Conservation (phyloP, 169 alveolate genomes). For the Cryptosporidium felis region DNA sequence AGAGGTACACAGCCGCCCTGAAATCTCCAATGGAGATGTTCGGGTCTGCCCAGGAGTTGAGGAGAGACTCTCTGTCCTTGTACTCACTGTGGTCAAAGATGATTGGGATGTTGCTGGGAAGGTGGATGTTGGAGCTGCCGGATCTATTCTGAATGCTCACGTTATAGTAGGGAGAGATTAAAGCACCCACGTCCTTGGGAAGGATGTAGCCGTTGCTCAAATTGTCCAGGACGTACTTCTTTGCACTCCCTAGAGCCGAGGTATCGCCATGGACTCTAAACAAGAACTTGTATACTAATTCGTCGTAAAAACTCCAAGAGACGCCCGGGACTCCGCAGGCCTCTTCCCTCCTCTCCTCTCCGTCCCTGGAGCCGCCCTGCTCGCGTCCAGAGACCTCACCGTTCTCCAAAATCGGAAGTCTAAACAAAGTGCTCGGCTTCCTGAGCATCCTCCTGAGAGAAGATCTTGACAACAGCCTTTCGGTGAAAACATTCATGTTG, state of each 20-base stretch:
- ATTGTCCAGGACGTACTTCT: constrained; percentile 21
- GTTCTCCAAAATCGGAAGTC: constrained; percentile 31
- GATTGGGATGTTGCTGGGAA: constrained; percentile 57
- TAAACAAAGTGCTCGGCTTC: constrained; percentile 14
- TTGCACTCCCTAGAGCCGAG: background rate
- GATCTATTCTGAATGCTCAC: constrained; percentile 6
- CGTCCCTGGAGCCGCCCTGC: background rate
- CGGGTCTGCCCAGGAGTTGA: background rate
- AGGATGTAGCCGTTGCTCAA: constrained; percentile 38
- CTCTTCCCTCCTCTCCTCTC: no score
- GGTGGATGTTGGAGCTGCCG: background rate
- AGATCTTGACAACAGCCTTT: constrained; percentile 2
- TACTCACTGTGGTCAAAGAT: constrained; percentile 15
- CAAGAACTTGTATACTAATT: constrained; percentile 12
- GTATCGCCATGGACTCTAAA: constrained; percentile 26
- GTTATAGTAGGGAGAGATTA: constrained; percentile 32
- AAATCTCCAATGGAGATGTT: constrained; percentile 15
- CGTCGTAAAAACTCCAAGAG: constrained; percentile 50
- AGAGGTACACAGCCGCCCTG: background rate
- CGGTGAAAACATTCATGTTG: constrained; percentile 31
- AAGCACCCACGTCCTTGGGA: constrained; percentile 15
- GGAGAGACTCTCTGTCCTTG: background rate
- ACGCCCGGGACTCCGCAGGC: no score
- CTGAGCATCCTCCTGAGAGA: constrained; percentile 3
- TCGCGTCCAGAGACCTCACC: background rate